A percentile compares a stretch with the other conserved stretches of the same genome.
Conservation (phyloP, 2,329 filamentous ascomycete species). For the Teratosphaeria viscida region DNA sequence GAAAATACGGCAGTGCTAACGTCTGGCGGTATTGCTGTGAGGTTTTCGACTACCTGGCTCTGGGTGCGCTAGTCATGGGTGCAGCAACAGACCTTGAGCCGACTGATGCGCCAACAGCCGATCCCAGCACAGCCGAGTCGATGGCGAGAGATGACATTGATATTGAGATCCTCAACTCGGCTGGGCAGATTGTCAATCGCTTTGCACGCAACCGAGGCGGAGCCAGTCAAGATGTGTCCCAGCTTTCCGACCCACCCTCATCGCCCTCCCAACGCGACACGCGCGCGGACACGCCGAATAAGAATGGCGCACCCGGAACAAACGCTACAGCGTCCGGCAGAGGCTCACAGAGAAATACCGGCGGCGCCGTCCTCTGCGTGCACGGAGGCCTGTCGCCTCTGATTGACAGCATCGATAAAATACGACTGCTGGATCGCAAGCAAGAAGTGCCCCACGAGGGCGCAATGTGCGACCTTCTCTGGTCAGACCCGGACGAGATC, state of each 20-base stretch:
- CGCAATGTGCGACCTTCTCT: conserved; percentile 95
- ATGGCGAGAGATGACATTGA: conserved; percentile 60
- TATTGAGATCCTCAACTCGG: conserved; percentile 83
- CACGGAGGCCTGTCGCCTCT: conserved; percentile 87
- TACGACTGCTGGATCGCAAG: conserved; percentile 85
- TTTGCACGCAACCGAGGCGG: conserved; percentile 44
- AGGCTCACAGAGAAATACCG: conserved; percentile 51
- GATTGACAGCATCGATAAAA: conserved; percentile 91
- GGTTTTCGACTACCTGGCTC: conserved; percentile 90
- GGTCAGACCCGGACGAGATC: conserved; percentile 97
- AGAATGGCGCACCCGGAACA: conserved; percentile 63
- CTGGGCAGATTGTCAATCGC: conserved; percentile 65
- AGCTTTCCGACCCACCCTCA: conserved; percentile 20
- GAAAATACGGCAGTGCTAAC: conserved; percentile 93
- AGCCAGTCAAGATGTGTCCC: conserved; percentile 15
- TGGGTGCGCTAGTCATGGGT: conserved; percentile 83
- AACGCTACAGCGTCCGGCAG: conserved; percentile 62
- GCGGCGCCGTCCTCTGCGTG: conserved; percentile 84
- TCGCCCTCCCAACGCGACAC: conserved; percentile 28
- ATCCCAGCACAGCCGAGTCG: conserved; percentile 23
- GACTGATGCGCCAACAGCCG: conserved; percentile 44
- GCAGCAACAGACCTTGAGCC: conserved; percentile 56
- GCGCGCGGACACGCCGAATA: conserved; percentile 22
- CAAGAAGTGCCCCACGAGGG: conserved; percentile 98
- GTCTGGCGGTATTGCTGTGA: conserved; percentile 96